Evolutionary conservation across 2,329 filamentous ascomycete genomes (phyloP), one percentile per base, ranked within the genome.

Genomic region (Epichloe amarillans): DNA sequence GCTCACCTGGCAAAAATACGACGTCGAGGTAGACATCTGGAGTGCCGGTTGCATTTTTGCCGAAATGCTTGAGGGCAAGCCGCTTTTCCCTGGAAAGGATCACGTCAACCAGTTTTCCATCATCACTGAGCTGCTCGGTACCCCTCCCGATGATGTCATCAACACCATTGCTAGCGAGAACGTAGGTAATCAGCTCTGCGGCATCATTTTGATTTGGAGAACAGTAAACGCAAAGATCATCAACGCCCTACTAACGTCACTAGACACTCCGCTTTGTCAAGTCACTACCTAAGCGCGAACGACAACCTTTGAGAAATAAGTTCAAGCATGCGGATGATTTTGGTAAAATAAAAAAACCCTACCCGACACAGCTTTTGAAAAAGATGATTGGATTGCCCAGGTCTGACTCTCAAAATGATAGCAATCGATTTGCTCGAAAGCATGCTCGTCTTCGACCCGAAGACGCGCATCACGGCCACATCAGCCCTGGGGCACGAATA

Each of bases 1-100:
- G 93, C 88, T 98, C 66, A 97, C 93, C 57, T 98, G 93, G 93
- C 93, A 98, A 75, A 98, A 98, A 74, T 98, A 98, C 71, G 93
- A 98, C 61, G 84, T 97, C 46, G 93, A 97, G 72, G 93, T 98
- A 52, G 93, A 98, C 67, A 95, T 98, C 66, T 98, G 93, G 93
- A 97, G 93, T 66, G 91, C 91, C 17, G 93, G 93, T 54, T 98
- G 93, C 71, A 98, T 98, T 66, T 97, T 98, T 61, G 93, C 93
- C 41, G 93, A 98, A 72, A 98, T 98, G 93, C 79, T 98, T 53
- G 91, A 96, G 72, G 93, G 93, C 65, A 97, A 97, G 73, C 93
- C 93, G 35, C 74, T 98, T 21, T 98, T 98, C 76, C 93, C 93
- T 0, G 93, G 93, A 66, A 98, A 98, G 73, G 93, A 98, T 65